A percentile compares a stretch with the other conserved stretches of the same genome.
Evolutionary conservation across 2,329 filamentous ascomycete genomes (phyloP).

Genomic region (Pseudogymnoascus destructans): DNA sequence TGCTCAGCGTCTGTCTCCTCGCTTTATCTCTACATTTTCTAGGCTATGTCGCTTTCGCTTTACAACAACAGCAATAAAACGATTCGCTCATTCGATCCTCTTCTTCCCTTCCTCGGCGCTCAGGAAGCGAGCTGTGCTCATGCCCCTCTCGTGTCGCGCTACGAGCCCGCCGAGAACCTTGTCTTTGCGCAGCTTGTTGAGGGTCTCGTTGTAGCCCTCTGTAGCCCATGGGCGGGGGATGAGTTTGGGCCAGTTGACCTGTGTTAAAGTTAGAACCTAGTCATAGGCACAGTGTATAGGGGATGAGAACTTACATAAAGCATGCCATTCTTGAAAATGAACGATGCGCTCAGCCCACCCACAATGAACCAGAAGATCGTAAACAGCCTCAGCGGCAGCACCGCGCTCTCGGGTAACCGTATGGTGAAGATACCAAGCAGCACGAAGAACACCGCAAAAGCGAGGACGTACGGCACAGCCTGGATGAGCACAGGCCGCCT

Average conservation of each 20-base stretch:
- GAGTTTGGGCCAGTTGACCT: conserved; percentile 98
- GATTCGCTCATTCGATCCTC: conserved; percentile 59
- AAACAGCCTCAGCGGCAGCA: conserved; percentile 74
- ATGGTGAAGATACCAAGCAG: conserved; percentile 61
- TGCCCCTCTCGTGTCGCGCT: conserved; percentile 62
- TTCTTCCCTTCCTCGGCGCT: conserved; percentile 97
- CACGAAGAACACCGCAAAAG: conserved; percentile 71
- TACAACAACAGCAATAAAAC: neutral
- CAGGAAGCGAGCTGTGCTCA: conserved; percentile 68
- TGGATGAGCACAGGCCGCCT: conserved; percentile 77
- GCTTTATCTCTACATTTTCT: neutral
- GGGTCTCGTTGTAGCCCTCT: conserved; percentile 80
- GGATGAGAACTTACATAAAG: conserved; percentile 62
- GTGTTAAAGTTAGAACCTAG: conserved; percentile 13
- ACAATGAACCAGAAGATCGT: conserved; percentile 64
- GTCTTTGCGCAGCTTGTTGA: conserved; percentile 71
- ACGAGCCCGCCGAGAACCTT: conserved; percentile 66
- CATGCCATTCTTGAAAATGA: conserved; percentile 75
- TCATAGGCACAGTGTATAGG: neutral
- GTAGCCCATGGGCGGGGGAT: conserved; percentile 76
- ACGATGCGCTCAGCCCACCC: conserved; percentile 57
- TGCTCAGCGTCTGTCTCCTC: neutral
- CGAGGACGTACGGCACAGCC: conserved; percentile 82
- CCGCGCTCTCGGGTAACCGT: conserved; percentile 55
- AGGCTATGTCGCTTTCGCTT: neutral